Evolutionary conservation across 2,329 filamentous ascomycete species (phyloP), one percentile per base, ranked within the genome.

Genomic region (Paracorniculantispora psalliotae): DNA sequence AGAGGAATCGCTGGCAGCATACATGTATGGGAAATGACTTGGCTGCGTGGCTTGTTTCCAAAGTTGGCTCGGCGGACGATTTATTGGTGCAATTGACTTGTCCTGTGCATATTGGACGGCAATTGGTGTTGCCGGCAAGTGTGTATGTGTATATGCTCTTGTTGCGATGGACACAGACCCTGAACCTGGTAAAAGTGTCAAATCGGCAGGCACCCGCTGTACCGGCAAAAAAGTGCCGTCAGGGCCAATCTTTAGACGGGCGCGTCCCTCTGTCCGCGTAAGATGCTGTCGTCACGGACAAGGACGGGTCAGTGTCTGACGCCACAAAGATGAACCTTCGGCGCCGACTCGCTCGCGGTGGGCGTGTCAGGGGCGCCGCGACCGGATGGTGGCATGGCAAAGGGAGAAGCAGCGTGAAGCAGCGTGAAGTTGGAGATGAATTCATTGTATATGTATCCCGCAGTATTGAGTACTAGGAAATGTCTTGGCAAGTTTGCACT

Each of bases 271-370:
- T 35, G 52, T 55, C 52, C 39, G 43, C 54, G 54, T 57, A 48
- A 57, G 44, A 57, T 41, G 54, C 44, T 57, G 54, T 57, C 54
- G 54, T 57, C 43, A 57, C 54, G 46, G 25, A n/a, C 23, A 13
- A 9, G 30, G 43, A 53, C 15, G 50, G 51, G 41, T 26, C 44
- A 21, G 19, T 30, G 50, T 9, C 25, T 19, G 35, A 41, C 54
- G 54, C 54, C 54, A 57, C 54, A 57, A 39, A 49, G 17, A 44
- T 44, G 12, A 44, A 23, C 13, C 44, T 23, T 57, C 54, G 54
- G 54, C 44, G 44, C 54, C 54, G 54, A 57, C 44, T 12, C 54
- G 54, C 19, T 39, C 35, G 41, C 30, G 15, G 7, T 5, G 28
- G 44, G 41, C 35, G 23, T 25, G 48, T 39, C 48, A 46, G 51